phyloP scores from a whole-genome alignment of 306 rosid species.

The Notholithocarpus densiflorus region DNA sequence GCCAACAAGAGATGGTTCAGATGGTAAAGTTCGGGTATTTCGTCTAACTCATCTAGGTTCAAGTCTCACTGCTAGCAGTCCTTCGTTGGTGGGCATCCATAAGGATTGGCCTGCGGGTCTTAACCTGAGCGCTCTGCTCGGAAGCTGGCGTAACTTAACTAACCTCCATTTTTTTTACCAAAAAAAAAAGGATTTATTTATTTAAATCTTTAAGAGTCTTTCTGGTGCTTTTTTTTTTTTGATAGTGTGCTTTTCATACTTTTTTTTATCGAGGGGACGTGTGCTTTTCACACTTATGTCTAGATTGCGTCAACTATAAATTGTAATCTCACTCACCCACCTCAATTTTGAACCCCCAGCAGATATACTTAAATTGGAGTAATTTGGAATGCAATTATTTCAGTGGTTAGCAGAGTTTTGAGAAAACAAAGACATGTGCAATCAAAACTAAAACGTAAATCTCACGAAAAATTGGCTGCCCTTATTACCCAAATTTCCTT shows the following conservation, averaged over 20 bases:
- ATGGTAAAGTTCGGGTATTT: rapidly evolving
- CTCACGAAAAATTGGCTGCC: conserved; percentile 5
- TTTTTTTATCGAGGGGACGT: no score
- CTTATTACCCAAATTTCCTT: neutral
- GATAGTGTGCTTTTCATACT: neutral
- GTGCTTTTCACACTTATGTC: neutral
- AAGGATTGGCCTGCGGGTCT: rapidly evolving
- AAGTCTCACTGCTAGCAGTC: rapidly evolving
- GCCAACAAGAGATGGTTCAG: rapidly evolving
- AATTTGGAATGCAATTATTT: conserved; percentile 11
- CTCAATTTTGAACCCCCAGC: conserved; percentile 1
- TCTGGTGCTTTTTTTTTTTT: neutral
- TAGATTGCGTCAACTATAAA: neutral
- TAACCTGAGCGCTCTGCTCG: rapidly evolving
- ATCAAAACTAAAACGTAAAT: neutral
- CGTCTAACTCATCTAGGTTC: rapidly evolving
- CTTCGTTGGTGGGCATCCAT: no score
- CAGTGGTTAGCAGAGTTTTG: neutral
- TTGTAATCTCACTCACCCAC: conserved; percentile 2
- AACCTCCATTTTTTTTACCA: no score
- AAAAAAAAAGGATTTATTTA: no score
- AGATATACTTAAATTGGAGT: neutral
- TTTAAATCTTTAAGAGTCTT: neutral
- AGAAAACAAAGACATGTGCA: neutral
- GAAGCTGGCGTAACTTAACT: rapidly evolving